Evolutionary conservation across 1,139 yeast genomes (phyloP), one percentile per base, ranked within the genome.

Genomic region (Sugiyamaella neomexicana): DNA sequence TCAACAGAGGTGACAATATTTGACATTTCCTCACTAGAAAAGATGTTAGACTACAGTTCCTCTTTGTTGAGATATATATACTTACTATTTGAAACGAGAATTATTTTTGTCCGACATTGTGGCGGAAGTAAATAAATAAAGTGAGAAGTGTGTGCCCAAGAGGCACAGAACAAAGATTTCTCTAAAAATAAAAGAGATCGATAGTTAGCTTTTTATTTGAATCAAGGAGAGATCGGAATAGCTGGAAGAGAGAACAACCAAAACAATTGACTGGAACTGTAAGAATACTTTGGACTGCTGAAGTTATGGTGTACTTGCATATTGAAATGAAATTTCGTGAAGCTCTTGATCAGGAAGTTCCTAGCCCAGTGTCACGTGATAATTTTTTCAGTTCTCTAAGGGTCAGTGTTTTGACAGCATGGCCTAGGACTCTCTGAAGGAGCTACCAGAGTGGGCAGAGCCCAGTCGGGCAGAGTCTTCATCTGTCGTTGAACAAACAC

Each of bases 1-100:
- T 83, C 89, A 59, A 80, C 79, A 58, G 79, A 76, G 36, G 85
- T 76, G 61, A 87, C 91, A 73, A 85, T 84, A 65, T 85, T 87
- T 54, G 95, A 80, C 89, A 87, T 66, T 40, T 58, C 67, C 54
- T 65, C 68, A 61, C 70, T 67, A 50, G 15, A 48, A 49, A 48
- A 50, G 16, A 9, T 29, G 50, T 23, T 36, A 23, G 42, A n/a
- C 9, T 13, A n/a, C n/a, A 32, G 25, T 29, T 8, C 16, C 48
- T 13, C 48, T 7, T 29, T 9, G 34, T 29, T 29, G 10, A 29
- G 10, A 9, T 29, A 29, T 38, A 9, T 29, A 29, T 38, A 57
- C 66, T 47, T 62, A 64, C 67, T 65, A 64, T 62, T 64, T 63
- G 39, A 62, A 65, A 46, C 65, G 67, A 52, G 66, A 61, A 55